Evolutionary conservation across 2,329 filamentous ascomycete genomes (phyloP).

Genomic region (Simplicillium sp.): DNA sequence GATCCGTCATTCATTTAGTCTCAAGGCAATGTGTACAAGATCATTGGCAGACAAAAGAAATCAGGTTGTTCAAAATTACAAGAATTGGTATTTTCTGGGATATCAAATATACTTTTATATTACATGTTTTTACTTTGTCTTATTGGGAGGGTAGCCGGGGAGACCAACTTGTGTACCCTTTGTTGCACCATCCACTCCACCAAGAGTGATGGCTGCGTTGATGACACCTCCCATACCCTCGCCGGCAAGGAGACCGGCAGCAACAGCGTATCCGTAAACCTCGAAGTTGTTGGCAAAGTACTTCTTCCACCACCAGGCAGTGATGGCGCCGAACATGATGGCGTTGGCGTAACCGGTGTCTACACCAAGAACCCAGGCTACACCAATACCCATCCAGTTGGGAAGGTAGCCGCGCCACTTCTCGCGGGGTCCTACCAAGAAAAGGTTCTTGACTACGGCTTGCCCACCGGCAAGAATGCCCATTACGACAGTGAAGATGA

Average conservation of each 20-base stretch:
- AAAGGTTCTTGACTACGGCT: slow-evolving; percentile 36
- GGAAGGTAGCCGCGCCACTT: slow-evolving; percentile 40
- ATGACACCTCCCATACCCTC: slow-evolving; percentile 47
- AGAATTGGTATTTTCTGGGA: no score
- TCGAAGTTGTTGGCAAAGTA: slow-evolving; percentile 34
- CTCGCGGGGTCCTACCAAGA: slow-evolving; percentile 32
- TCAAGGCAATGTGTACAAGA: no score
- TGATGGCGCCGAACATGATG: slow-evolving; percentile 36
- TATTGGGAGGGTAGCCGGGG: slow-evolving; percentile 3
- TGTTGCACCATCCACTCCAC: slow-evolving; percentile 9
- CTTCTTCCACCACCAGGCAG: slow-evolving; percentile 38
- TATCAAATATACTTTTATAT: no score
- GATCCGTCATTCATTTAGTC: no score
- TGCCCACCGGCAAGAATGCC: slow-evolving; percentile 31
- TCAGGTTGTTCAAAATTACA: no score
- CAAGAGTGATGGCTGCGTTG: slow-evolving; percentile 28
- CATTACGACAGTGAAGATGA: slow-evolving; percentile 40
- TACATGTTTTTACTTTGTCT: no score
- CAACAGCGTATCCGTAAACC: slow-evolving; percentile 43
- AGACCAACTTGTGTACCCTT: slow-evolving; percentile 7
- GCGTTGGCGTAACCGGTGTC: slow-evolving; percentile 38
- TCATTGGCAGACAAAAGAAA: no score
- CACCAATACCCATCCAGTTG: slow-evolving; percentile 44
- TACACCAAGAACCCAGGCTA: slow-evolving; percentile 41
- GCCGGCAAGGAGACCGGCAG: slow-evolving; percentile 45